A percentile compares a stretch with the other conserved stretches of the same genome.
Evolutionary conservation across 140 eudicot species (phyloP).

Genomic region (Cichorium intybus): DNA sequence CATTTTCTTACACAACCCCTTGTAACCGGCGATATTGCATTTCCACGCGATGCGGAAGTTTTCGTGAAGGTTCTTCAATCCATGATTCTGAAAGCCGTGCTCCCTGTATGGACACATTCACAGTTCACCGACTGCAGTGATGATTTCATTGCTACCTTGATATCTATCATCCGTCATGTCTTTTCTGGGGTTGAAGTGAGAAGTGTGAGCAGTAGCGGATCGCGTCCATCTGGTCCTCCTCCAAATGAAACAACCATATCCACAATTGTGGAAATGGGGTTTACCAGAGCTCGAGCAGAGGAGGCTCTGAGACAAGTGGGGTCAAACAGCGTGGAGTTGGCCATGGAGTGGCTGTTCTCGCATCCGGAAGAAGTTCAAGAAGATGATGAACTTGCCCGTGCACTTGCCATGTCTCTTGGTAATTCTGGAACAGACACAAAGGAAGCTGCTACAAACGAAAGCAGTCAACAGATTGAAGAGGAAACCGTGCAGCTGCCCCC

Average conservation of each 20-base stretch:
- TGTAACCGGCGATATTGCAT: conserved; percentile 58
- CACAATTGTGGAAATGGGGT: conserved; percentile 96
- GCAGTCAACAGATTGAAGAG: conserved; percentile 61
- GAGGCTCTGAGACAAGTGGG: conserved; percentile 98
- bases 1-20: conserved; percentile 89
- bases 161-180: conserved; percentile 74
- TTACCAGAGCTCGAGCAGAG: conserved; percentile 90
- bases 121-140: conserved; percentile 74
- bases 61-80: conserved; percentile 88
- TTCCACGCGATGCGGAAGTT: conserved; percentile 87
- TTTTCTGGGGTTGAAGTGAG: conserved; percentile 94
- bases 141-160: conserved; percentile 66
- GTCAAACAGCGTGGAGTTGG: conserved; percentile 93
- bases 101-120: conserved; percentile 87
- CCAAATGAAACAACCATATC: conserved; percentile 89
- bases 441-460: conserved; percentile 51
- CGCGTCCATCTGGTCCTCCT: conserved; percentile 85
- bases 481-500: conserved; percentile 80
- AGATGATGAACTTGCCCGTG: conserved; percentile 99
- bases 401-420: conserved; percentile 99
- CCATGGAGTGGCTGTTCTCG: conserved; percentile 97
- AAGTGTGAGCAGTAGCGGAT: conserved; percentile 45
- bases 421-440: conserved; percentile 67
- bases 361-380: conserved; percentile 94
- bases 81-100: conserved; percentile 76